Evolutionary conservation across 768 basidiomycete genomes (phyloP).

Genomic region (Pleurotus salmoneostramineus): DNA sequence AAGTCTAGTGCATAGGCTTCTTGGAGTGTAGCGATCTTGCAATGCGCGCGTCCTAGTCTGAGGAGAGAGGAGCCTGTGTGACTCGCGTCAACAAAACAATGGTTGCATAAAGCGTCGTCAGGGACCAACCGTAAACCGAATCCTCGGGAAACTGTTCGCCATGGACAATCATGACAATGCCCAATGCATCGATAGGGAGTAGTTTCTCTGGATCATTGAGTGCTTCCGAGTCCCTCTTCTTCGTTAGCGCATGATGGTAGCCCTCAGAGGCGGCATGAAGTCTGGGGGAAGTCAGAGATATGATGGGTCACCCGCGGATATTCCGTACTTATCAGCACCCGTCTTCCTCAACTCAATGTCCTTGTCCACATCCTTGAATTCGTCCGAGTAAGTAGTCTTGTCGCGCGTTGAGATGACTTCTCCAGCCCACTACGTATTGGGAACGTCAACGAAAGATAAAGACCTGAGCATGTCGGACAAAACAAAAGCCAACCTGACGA

Average conservation of each 20-base stretch:
- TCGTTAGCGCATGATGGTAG: constrained; percentile 68
- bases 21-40: constrained; percentile 80
- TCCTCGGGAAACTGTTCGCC: constrained; percentile 80
- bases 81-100: not conserved
- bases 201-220: constrained; percentile 64
- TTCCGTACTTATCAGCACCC: constrained; percentile 66
- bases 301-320: not conserved
- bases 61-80: constrained; percentile 64
- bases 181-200: constrained; percentile 72
- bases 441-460: not conserved
- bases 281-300: constrained; percentile 30
- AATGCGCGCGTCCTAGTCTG: constrained; percentile 78
- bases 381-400: constrained; percentile 73
- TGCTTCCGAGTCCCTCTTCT: constrained; percentile 52
- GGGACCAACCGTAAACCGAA: constrained; percentile 60
- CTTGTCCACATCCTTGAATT: constrained; percentile 76
- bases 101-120: not conserved
- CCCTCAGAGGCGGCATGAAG: constrained; percentile 67
- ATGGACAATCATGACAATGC: constrained; percentile 82
- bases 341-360: constrained; percentile 80
- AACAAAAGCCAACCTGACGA: constrained; percentile 53
- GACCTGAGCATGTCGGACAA: constrained; percentile 4
- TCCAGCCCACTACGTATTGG: constrained; percentile 67
- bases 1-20: constrained; percentile 75
- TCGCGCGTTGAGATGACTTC: constrained; percentile 85